phyloP scores from a whole-genome alignment of 257 asterid genomes.

The Scutellaria minor region DNA sequence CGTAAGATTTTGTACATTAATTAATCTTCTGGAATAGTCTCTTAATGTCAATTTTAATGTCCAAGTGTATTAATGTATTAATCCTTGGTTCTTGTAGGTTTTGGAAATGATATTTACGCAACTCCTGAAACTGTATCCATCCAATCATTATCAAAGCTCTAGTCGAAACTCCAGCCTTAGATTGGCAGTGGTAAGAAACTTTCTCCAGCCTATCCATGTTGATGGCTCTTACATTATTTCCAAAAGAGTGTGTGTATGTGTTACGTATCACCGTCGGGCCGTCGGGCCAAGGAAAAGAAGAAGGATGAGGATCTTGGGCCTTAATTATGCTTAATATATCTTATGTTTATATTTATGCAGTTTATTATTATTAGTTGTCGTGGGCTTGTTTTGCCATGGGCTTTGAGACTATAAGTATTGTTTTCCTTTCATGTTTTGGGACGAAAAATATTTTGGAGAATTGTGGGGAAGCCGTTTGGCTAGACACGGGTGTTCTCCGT shows the following conservation, averaged over 20 bases:
- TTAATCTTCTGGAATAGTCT: conserved; percentile 13
- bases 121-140: conserved; percentile 63
- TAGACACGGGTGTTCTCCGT: no score
- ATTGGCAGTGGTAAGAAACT: conserved; percentile 87
- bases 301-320: no score
- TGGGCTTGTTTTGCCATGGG: no score
- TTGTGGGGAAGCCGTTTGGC: no score
- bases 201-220: conserved; percentile 66
- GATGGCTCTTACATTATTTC: conserved; percentile 86
- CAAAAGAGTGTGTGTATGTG: conserved; percentile 53
- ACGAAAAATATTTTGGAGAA: no score
- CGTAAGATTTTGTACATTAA: conserved; percentile 23
- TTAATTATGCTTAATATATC: no score
- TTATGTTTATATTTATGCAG: no score
- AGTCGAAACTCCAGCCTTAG: conserved; percentile 98
- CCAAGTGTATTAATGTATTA: conserved; percentile 2
- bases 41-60: conserved; percentile 2
- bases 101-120: no score
- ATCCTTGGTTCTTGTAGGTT: conserved; percentile 56
- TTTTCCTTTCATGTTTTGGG: no score
- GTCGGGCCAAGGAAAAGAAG: not conserved
- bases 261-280: not conserved
- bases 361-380: no score
- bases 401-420: no score
- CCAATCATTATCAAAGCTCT: conserved; percentile 61